phyloP scores from a whole-genome alignment of 139 green algal genomes.

The Coelastrella sp. region DNA sequence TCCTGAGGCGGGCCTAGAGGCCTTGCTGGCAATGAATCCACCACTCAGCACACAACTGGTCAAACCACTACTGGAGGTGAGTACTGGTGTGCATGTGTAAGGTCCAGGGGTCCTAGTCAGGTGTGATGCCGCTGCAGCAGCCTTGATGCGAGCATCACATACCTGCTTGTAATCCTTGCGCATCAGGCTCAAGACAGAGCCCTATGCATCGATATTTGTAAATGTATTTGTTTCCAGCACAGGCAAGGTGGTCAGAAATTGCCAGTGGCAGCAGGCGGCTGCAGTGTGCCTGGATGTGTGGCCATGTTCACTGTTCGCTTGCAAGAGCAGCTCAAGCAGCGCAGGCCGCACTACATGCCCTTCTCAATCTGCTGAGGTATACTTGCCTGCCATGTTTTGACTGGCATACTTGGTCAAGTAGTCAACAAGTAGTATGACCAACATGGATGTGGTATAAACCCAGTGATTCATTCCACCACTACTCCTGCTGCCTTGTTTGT shows the following conservation, averaged over 20 bases:
- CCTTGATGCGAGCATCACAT: not conserved
- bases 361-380: too few relatives aligned
- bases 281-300: too few relatives aligned
- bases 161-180: too few relatives aligned
- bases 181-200: too few relatives aligned
- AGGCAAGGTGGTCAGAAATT: too few relatives aligned
- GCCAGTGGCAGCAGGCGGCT: too few relatives aligned
- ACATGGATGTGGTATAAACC: conserved; percentile 49
- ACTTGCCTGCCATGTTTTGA: not conserved
- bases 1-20: conserved; percentile 85
- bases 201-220: too few relatives aligned
- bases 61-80: conserved; percentile 71
- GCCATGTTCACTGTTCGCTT: too few relatives aligned
- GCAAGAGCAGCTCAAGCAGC: too few relatives aligned
- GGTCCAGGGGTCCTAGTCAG: not conserved
- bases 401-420: conserved; percentile 76
- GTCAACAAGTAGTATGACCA: conserved; percentile 68
- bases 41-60: conserved; percentile 67
- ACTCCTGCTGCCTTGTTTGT: not conserved
- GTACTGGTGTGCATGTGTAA: not conserved
- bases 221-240: too few relatives aligned
- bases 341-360: too few relatives aligned
- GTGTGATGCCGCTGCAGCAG: not conserved
- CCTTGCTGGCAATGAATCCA: conserved; percentile 72
- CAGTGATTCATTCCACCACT: not conserved